Percentiles rank a stretch among this genome's conserved stretches.
These are phyloP conservation scores for Suillus brevipes DNA, from an alignment of 768 basidiomycete genomes.

Conservation along the genomic window DNA sequence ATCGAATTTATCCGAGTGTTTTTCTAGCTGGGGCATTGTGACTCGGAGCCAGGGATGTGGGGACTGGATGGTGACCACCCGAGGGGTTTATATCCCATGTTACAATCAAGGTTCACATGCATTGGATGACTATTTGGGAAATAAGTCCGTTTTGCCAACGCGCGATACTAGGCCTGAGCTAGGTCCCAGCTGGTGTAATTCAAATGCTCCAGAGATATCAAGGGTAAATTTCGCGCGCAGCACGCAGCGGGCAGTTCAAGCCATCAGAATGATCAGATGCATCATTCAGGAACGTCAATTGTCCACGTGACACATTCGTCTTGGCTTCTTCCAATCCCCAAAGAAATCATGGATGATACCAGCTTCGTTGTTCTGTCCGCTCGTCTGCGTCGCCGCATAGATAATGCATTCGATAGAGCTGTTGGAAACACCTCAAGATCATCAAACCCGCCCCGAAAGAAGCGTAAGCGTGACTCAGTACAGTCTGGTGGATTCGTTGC, in stretches of 20 bases:
- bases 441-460: background rate
- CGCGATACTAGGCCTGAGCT: background rate
- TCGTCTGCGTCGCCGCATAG: conserved; percentile 47
- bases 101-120: background rate
- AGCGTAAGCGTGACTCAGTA: conserved; percentile 5
- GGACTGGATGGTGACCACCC: background rate
- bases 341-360: conserved; percentile 17
- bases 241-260: too few relatives aligned
- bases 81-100: background rate
- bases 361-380: conserved; percentile 43
- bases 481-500: conserved; percentile 16
- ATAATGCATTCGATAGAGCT: conserved; percentile 48
- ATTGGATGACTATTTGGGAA: background rate
- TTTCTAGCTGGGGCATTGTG: background rate
- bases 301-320: background rate
- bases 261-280: too few relatives aligned
- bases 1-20: background rate
- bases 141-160: background rate
- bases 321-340: background rate
- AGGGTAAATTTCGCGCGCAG: background rate
- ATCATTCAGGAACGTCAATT: too few relatives aligned
- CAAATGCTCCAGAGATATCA: background rate
- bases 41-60: background rate
- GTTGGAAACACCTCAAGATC: conserved; percentile 12
- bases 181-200: background rate